A percentile compares a stretch with the other conserved stretches of the same genome.
Evolutionary conservation across 2,329 filamentous ascomycete species (phyloP).

Genomic region (Xylaria sp.): DNA sequence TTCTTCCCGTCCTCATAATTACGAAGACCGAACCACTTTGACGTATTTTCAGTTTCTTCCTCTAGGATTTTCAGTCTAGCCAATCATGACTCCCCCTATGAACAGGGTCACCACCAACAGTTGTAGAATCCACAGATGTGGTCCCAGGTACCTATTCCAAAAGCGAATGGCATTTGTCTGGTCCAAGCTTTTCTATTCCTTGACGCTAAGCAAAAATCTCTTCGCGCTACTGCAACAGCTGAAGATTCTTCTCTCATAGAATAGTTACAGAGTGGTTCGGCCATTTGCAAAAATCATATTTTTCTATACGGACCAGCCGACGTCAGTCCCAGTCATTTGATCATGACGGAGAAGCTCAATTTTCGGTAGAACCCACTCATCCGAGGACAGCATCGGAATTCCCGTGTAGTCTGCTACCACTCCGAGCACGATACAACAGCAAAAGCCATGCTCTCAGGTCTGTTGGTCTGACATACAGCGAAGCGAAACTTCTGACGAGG

Average conservation of each 20-base stretch:
- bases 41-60: background rate
- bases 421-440: slow-evolving; percentile 11
- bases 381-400: background rate
- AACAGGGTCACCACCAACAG: background rate
- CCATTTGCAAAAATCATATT: background rate
- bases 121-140: background rate
- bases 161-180: background rate
- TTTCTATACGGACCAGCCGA: background rate
- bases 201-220: slow-evolving; percentile 18
- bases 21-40: background rate
- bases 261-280: slow-evolving; percentile 2
- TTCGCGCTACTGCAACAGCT: slow-evolving; percentile 10
- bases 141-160: background rate
- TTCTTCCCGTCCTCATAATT: background rate
- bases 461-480: background rate
- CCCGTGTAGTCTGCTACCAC: background rate
- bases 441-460: background rate
- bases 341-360: background rate
- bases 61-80: background rate
- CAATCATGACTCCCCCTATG: background rate
- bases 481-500: background rate
- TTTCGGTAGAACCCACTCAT: background rate
- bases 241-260: background rate
- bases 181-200: slow-evolving; percentile 15
- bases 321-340: background rate